Conservation (phyloP, 2,329 filamentous ascomycete species). For the Pseudogymnoascus sp. region DNA sequence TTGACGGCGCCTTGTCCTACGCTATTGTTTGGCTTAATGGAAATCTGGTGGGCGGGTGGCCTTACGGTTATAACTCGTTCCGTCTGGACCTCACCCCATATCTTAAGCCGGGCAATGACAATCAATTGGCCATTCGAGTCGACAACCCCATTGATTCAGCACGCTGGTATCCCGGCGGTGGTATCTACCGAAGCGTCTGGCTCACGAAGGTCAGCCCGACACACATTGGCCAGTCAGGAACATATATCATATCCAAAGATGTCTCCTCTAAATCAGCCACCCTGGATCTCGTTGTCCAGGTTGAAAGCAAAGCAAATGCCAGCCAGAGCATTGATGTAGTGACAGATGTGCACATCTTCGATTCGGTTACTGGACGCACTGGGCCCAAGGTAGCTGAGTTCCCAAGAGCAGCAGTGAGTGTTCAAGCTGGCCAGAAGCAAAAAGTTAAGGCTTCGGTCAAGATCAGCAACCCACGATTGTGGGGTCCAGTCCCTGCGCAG, state of each 20-base stretch:
- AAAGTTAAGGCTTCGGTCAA: conserved; percentile 29
- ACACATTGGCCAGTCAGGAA: conserved; percentile 45
- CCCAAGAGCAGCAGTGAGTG: conserved; percentile 21
- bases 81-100: conserved; percentile 44
- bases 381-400: conserved; percentile 32
- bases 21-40: conserved; percentile 16
- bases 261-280: conserved; percentile 40
- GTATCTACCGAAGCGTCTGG: conserved; percentile 49
- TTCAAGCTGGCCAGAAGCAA: conserved; percentile 29
- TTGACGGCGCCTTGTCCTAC: conserved; percentile 17
- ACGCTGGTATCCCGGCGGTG: conserved; percentile 48
- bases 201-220: conserved; percentile 40
- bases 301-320: conserved; percentile 36
- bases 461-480: conserved; percentile 33
- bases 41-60: conserved; percentile 15
- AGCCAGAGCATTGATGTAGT: conserved; percentile 29
- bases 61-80: conserved; percentile 32
- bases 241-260: conserved; percentile 38
- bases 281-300: conserved; percentile 36
- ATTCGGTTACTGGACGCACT: conserved; percentile 26
- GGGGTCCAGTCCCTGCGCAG: conserved; percentile 41
- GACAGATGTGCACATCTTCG: conserved; percentile 36
- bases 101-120: conserved; percentile 28
- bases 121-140: conserved; percentile 43
- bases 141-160: conserved; percentile 44